Conservation (phyloP, 2,329 filamentous ascomycete genomes). For the Xylaria sp. region DNA sequence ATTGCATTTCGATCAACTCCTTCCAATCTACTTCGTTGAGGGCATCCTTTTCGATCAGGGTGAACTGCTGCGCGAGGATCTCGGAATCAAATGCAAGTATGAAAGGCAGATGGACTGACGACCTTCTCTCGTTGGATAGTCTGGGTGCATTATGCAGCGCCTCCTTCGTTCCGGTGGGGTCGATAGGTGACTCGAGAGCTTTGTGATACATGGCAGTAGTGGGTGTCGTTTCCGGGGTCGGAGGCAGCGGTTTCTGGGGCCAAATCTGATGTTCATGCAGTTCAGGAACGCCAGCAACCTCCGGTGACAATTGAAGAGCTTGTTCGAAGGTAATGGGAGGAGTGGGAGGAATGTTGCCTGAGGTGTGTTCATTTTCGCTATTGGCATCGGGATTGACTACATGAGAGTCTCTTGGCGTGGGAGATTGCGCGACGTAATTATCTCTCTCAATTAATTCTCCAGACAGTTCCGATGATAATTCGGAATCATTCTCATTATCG, state of each 20-base stretch:
- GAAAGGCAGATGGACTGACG: slow-evolving; percentile 71
- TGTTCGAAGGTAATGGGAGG: slow-evolving; percentile 53
- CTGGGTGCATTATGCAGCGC: slow-evolving; percentile 41
- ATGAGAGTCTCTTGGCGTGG: slow-evolving; percentile 28
- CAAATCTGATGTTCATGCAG: slow-evolving; percentile 47
- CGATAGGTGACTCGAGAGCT: slow-evolving; percentile 34
- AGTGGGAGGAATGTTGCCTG: slow-evolving; percentile 41
- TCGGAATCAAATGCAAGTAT: slow-evolving; percentile 81
- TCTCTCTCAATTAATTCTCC: slow-evolving; percentile 47
- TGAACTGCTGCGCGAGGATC: slow-evolving; percentile 79
- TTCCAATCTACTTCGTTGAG: slow-evolving; percentile 88
- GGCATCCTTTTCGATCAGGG: slow-evolving; percentile 83
- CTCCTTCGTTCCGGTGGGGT: slow-evolving; percentile 41
- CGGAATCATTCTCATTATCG: slow-evolving; percentile 55
- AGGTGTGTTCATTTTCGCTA: slow-evolving; percentile 7
- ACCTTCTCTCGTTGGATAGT: slow-evolving; percentile 40
- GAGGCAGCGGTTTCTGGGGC: slow-evolving; percentile 49
- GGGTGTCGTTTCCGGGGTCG: slow-evolving; percentile 55
- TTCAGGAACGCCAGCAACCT: slow-evolving; percentile 41
- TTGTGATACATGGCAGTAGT: slow-evolving; percentile 43
- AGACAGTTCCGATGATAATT: slow-evolving; percentile 67
- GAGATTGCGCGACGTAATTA: slow-evolving; percentile 37
- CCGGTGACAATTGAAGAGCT: slow-evolving; percentile 48
- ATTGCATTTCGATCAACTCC: slow-evolving; percentile 80
- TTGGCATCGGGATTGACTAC: slow-evolving; percentile 34